Evolutionary conservation across 2,329 filamentous ascomycete species (phyloP), one percentile per base, ranked within the genome.

Genomic region (Aspergillus terreus): DNA sequence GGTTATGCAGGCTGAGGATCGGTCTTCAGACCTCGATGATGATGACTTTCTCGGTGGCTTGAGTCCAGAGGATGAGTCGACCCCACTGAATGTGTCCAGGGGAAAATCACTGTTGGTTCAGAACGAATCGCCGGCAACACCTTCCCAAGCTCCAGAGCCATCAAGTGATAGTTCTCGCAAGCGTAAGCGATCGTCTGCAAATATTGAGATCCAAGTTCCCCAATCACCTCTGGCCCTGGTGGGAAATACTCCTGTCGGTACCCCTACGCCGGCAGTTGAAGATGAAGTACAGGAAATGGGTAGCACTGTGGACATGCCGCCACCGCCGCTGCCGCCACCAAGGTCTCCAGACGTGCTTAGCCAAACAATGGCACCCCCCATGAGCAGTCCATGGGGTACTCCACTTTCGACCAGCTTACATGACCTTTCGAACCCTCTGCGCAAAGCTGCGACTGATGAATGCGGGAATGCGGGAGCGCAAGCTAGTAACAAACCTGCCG

Each of bases 51-150:
- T 76, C 15, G 72, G 71, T 27, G 70, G 68, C 7, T 64, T 76
- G 45, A 70, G 68, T 41, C 73, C 73, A 0, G 65, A 75, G 50
- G 73, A 76, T 58, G 72, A 76, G 53, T 76, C 74, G 15, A 76
- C 74, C 6, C 74, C 74, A 2, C 55, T 76, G 40, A 69, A 72
- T 53, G 52, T 69, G 27, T 50, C 68, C 12, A 67, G 63, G 47
- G 61, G 65, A 7, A 69, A 69, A 50, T 64, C 65, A 27, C 57
- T 69, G n/a, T 48, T 65, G 5, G 41, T 58, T 11, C 55, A 55
- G 35, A 59, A 52, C 17, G 51, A 52, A 10, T 55, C 52, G 14
- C 58, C 61, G 6, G 56, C 58, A 6, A 63, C 64, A 25, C 61
- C 63, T 6, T 59, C 61, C 4, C 54, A 60, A 15, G 58, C 60